Conservation (phyloP, 2,329 filamentous ascomycete genomes). For the Penicillium sp. region DNA sequence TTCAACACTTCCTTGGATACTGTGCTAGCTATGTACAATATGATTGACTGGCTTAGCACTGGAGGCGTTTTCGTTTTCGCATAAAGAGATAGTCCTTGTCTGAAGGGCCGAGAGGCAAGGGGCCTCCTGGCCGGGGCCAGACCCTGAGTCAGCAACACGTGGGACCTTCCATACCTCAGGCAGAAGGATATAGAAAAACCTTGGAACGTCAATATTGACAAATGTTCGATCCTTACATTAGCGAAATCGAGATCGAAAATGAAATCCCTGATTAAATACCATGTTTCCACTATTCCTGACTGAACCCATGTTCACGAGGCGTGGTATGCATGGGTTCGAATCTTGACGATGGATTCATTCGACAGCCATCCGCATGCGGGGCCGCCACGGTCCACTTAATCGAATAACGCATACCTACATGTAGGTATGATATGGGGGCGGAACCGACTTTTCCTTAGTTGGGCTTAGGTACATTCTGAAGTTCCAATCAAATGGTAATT, state of each 20-base stretch:
- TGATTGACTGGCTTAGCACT: too few relatives aligned
- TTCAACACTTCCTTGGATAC: neutral
- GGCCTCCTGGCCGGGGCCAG: neutral
- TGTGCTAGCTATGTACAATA: neutral
- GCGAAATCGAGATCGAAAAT: slow-evolving; percentile 6
- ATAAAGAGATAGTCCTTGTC: neutral
- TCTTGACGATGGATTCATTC: slow-evolving; percentile 10
- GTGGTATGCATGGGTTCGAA: slow-evolving; percentile 10
- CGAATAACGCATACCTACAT: slow-evolving; percentile 11
- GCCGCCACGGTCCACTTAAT: slow-evolving; percentile 11
- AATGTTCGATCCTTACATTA: neutral
- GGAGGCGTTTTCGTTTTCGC: neutral
- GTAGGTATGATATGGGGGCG: slow-evolving; percentile 15
- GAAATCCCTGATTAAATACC: neutral
- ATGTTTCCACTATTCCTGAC: neutral
- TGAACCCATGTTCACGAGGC: slow-evolving; percentile 17
- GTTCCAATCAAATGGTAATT: neutral
- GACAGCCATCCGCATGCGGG: slow-evolving; percentile 21
- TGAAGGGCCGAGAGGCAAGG: neutral
- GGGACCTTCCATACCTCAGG: neutral
- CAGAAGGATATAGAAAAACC: neutral
- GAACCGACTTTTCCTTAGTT: slow-evolving; percentile 2
- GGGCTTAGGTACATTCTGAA: neutral
- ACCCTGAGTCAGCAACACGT: neutral
- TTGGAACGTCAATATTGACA: neutral